Base-by-base conservation (phyloP, 495 filamentous ascomycete species). In the Evansstolkia leycettana region DNA sequence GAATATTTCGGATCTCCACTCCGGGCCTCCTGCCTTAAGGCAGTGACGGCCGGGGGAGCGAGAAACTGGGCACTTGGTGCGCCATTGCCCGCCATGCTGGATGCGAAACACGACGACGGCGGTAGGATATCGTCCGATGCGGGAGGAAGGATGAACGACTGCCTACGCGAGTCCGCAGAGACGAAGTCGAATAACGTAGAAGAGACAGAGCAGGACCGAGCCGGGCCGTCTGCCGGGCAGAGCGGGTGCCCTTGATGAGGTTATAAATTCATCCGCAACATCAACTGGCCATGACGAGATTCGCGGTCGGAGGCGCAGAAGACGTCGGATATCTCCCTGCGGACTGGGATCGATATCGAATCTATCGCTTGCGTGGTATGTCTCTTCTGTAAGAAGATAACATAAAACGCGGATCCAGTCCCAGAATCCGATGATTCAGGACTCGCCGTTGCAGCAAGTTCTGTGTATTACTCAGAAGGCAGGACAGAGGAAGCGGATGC, bases 11-110 rank as follows among this genome's bases (percentile, higher is more conserved):
- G 53, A 40, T 54, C 48, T 41, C 57, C 47, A 7, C 43, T 58
- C 34, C 59, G 63, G 31, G 65, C 66, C 52, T 75, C 67, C 48
- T 69, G 63, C 44, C 65, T 61, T 36, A 78, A 45, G 43, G 73
- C 70, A 34, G 58, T 59, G 10, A 78, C 67, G 31, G 62, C 62
- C 20, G 69, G 69, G 31, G 67, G 64, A 33, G 61, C 57, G 36
- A 73, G 67, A 38, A 56, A 61, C 42, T 64, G 57, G 25, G 50
- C 48, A 41, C 48, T 60, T 34, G 55, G 40, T 33, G 45, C 47
- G 51, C 46, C 63, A 60, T 65, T 57, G 50, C 52, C 49, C 42
- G 64, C 57, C 65, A 69, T 69, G 28, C 39, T 69, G 58, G 44
- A 43, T 42, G 36, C 40, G 28, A 40, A 37, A 34, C 33, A 31